Conservation (phyloP, 306 rosid genomes). For the Quillaja saponaria region DNA sequence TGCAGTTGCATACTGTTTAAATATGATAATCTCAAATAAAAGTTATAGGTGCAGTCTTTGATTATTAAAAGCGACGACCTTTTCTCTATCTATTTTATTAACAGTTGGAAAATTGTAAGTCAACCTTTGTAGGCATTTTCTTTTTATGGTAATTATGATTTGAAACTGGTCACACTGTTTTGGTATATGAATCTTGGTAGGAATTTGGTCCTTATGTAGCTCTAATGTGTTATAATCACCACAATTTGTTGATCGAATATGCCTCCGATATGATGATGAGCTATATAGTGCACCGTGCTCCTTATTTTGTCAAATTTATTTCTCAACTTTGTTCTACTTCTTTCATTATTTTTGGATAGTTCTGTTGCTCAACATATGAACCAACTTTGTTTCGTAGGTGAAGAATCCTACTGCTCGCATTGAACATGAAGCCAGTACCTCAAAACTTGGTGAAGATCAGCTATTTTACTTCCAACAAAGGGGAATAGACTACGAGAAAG, state of each 20-base stretch:
- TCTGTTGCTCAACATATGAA: not conserved
- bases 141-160: no score
- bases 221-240: not conserved
- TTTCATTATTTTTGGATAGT: not conserved
- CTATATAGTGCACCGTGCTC: not conserved
- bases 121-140: no score
- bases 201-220: not conserved
- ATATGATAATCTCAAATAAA: no score
- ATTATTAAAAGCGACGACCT: no score
- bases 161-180: not conserved
- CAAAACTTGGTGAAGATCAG: conserved; percentile 91
- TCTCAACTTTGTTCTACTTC: not conserved
- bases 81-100: no score
- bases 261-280: not conserved
- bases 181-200: not conserved
- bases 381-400: conserved; percentile 45
- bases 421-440: conserved; percentile 95
- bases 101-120: no score
- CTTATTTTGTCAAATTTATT: not conserved
- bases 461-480: conserved; percentile 92
- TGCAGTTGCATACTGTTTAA: no score
- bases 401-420: conserved; percentile 85
- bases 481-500: conserved; percentile 86
- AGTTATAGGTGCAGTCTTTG: no score
- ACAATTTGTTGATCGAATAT: conserved; percentile 16